These are phyloP conservation scores for Amylocarpus encephaloides DNA, from an alignment of 2,329 filamentous ascomycete genomes.

Conservation along the genomic window DNA sequence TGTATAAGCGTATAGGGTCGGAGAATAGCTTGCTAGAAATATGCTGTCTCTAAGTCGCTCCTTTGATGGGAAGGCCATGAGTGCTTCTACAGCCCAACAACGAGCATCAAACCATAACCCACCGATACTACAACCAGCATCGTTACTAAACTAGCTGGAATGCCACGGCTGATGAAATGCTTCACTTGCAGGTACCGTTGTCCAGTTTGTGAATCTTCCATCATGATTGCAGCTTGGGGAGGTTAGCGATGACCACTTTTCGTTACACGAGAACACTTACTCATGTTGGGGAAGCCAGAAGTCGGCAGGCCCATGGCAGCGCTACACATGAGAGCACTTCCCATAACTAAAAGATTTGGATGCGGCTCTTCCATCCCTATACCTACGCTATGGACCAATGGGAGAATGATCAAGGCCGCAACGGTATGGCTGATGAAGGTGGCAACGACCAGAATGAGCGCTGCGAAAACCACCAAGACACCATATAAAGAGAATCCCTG, in stretches of 20 bases:
- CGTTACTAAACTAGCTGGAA: constrained; percentile 78
- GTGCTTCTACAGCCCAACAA: constrained; percentile 22
- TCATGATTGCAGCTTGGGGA: constrained; percentile 86
- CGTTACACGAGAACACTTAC: constrained; percentile 52
- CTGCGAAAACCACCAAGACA: constrained; percentile 78
- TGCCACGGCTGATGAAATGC: constrained; percentile 90
- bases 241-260: constrained; percentile 12
- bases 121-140: constrained; percentile 78
- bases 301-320: constrained; percentile 97
- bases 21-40: no score
- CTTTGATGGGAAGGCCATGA: no score
- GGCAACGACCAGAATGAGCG: constrained; percentile 81
- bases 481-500: constrained; percentile 77
- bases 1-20: no score
- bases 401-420: constrained; percentile 88
- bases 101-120: constrained; percentile 82
- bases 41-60: no score
- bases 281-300: constrained; percentile 98
- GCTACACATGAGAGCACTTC: constrained; percentile 88
- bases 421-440: constrained; percentile 98
- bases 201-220: constrained; percentile 86
- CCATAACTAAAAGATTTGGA: constrained; percentile 94
- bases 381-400: constrained; percentile 82
- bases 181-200: constrained; percentile 86
- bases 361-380: constrained; percentile 80